A percentile compares a stretch with the other conserved stretches of the same genome.
These are phyloP conservation scores for Drechslera avenae DNA, from an alignment of 2,329 filamentous ascomycete species.

Conservation along the genomic window DNA sequence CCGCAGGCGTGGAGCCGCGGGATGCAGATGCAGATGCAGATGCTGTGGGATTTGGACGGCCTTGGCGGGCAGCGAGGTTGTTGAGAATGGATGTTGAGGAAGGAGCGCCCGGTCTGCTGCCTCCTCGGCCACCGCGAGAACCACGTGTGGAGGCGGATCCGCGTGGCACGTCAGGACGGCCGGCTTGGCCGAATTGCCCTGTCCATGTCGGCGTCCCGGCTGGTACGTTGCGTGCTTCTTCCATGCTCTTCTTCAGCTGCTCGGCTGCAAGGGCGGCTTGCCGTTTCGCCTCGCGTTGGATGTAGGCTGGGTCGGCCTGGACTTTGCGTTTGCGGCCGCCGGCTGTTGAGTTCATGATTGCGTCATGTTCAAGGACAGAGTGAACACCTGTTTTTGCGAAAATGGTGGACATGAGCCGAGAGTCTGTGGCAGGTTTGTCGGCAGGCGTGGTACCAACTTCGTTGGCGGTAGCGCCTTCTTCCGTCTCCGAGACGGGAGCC, in stretches of 20 bases:
- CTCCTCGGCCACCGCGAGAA: slow-evolving; percentile 41
- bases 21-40: slow-evolving; percentile 24
- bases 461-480: slow-evolving; percentile 25
- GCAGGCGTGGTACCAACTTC: slow-evolving; percentile 14
- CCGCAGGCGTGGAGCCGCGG: slow-evolving; percentile 33
- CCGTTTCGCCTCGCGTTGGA: slow-evolving; percentile 79
- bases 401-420: slow-evolving; percentile 84
- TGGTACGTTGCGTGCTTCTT: slow-evolving; percentile 73
- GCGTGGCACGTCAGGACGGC: slow-evolving; percentile 58
- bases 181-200: slow-evolving; percentile 77
- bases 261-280: slow-evolving; percentile 78
- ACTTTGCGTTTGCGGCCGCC: slow-evolving; percentile 65
- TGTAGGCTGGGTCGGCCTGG: slow-evolving; percentile 75
- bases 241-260: slow-evolving; percentile 73
- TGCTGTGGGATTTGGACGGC: slow-evolving; percentile 23
- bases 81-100: slow-evolving; percentile 51
- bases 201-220: slow-evolving; percentile 94
- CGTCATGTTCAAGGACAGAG: slow-evolving; percentile 90
- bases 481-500: slow-evolving; percentile 32
- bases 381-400: slow-evolving; percentile 86
- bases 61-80: slow-evolving; percentile 52
- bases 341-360: slow-evolving; percentile 66
- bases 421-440: slow-evolving; percentile 44
- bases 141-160: slow-evolving; percentile 50
- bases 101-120: slow-evolving; percentile 48